Evolutionary conservation across 2,329 filamentous ascomycete species (phyloP), one percentile per base, ranked within the genome.

Genomic region (Byssothecium circinans): DNA sequence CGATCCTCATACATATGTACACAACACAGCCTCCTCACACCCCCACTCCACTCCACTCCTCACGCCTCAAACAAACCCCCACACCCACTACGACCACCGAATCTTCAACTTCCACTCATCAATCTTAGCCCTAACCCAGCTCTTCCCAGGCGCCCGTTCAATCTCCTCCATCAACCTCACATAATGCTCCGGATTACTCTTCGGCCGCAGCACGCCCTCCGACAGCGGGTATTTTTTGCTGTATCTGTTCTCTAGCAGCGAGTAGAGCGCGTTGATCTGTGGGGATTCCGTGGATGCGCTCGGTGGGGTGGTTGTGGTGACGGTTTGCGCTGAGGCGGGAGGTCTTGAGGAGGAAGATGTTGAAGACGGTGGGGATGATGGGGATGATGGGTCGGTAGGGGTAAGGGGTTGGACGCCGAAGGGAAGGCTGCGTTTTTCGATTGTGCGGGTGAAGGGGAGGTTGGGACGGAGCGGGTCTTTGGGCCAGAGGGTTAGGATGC

Each of bases 211-310:
- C 11, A 70, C 58, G 5, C 30, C 54, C 2, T 56, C 54, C 7
- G 64, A 60, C 4, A 67, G 42, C 0, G 62, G 52, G 46, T 69
- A 70, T 22, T 63, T 66, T 47, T 76, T 79, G 38, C 67, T 71
- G 57, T 83, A 84, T 40, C 79, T 70, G 60, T 85, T 76, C 54
- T 84, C 81, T 2, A 86, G 70, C n/a, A 86, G 69, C 2, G 79
- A 76, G 52, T 81, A 82, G 1, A 85, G 75, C 4, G 81, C 81
- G 56, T 84, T 84, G 44, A 83, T 67, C 56, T 81, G 74, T 25
- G 65, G 65, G 25, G 72, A 58, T 51, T 80, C 77, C 20, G 58
- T 56, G 18, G 56, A 50, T 1, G 59, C 57, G 14, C 57, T 56
- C 41, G 50, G 36, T 4, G 49, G 50, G 15, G 35, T 22, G 5